These are phyloP conservation scores for Yamadazyma membranifaciens DNA, from an alignment of 1,139 yeast species.

Conservation along the genomic window DNA sequence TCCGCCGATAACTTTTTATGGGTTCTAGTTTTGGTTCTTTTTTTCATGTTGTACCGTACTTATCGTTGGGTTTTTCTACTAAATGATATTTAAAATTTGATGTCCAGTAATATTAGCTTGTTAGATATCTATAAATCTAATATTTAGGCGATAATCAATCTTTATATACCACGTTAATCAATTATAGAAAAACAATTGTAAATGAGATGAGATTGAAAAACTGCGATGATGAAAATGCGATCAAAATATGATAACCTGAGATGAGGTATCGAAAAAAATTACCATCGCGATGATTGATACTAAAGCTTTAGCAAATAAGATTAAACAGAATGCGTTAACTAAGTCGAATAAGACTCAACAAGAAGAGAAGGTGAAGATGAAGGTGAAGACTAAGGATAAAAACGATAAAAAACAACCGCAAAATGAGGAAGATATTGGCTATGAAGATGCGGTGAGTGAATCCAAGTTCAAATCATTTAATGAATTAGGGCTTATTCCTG, in stretches of 20 bases:
- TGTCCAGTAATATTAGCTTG: no score
- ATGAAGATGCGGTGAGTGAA: slow-evolving; percentile 14
- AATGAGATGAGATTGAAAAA: slow-evolving; percentile 2
- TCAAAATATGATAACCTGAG: no score
- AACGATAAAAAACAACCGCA: slow-evolving; percentile 6
- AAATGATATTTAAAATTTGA: no score
- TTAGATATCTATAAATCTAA: no score
- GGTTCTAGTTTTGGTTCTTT: slow-evolving; percentile 75
- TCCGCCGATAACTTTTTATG: slow-evolving; percentile 69
- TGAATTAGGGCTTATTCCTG: slow-evolving; percentile 72
- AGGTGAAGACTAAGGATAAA: neutral
- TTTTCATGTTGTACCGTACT: slow-evolving; percentile 17
- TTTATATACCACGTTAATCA: no score
- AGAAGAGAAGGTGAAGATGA: slow-evolving; percentile 7
- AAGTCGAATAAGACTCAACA: slow-evolving; percentile 18
- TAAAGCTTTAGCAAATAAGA: slow-evolving; percentile 44
- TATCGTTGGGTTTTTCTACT: slow-evolving; percentile 1
- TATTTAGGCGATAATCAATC: no score
- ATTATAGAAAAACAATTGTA: neutral
- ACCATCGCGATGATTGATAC: slow-evolving; percentile 12
- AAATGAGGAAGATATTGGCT: slow-evolving; percentile 5
- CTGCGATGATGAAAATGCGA: no score
- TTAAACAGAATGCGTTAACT: slow-evolving; percentile 51
- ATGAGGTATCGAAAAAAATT: neutral
- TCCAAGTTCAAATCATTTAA: slow-evolving; percentile 39